Base-by-base conservation (phyloP, 108 stramenopile species). In the Skeletonema tropicum region DNA sequence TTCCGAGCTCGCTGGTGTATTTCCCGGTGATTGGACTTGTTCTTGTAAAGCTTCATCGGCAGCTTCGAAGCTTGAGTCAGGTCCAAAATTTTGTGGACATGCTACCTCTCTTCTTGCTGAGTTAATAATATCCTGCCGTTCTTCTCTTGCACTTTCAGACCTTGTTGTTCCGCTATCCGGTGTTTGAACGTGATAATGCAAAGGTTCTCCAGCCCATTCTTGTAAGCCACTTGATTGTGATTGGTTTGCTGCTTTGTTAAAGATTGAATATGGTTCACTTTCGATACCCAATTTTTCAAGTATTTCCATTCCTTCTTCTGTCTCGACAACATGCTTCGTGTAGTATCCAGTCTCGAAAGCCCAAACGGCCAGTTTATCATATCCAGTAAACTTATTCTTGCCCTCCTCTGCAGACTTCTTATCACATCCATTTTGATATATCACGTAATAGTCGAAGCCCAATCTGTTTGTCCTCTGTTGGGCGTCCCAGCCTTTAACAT, bases 351-450 rank as follows among this genome's bases (percentile, higher is more conserved):
- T 64, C 12, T 11, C 17, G 23, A 39, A 64, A 12, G 62, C 62
- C 62, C 62, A 64, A 9, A 23, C 5, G 2, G 62, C 62, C 39
- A 64, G 39, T 23, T 36, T 13, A 64, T 19, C 38, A 5, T 64
- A 64, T 0, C 62, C 62, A 12, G 62, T 38, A 64, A 64, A 64
- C 36, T 64, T 64, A 30, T 64, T 36, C 10, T 64, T 41, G 2
- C 62, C 62, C 31, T 64, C 62, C 35, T 38, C 11, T 6, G 62
- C 62, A 6, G 35, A 32, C 62, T 64, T 64, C 33, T 32, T 64
- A 64, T 64, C 14, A 3, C 30, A 32, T 3, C 39, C 31, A 4
- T 10, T 11, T 11, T 36, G 39, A 21, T 64, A 38, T 21, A 64
- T 64, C 1, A 64, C 31, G 15, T 21, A 52, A 21, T 52, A 23